These are phyloP conservation scores for Alectoria sarmentosa DNA, from an alignment of 495 filamentous ascomycete species.

Conservation along the genomic window DNA sequence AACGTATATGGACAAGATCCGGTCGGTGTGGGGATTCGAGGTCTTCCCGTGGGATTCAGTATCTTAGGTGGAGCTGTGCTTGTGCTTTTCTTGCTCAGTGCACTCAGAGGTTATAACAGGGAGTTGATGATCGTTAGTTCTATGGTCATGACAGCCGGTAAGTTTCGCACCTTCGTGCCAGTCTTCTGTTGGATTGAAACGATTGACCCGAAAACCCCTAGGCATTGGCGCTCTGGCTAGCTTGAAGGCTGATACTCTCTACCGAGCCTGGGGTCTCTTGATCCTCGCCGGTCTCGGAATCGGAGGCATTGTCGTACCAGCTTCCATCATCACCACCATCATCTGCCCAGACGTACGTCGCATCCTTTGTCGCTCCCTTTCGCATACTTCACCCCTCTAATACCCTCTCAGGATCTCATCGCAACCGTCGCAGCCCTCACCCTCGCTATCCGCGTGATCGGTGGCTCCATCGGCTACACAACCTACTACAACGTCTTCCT, in stretches of 20 bases:
- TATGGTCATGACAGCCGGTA: slow-evolving; percentile 61
- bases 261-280: slow-evolving; percentile 54
- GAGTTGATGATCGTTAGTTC: slow-evolving; percentile 56
- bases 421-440: slow-evolving; percentile 70
- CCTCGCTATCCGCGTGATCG: slow-evolving; percentile 63
- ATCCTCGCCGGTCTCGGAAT: slow-evolving; percentile 61
- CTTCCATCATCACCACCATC: slow-evolving; percentile 64
- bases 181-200: neutral
- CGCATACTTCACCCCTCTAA: slow-evolving; percentile 1
- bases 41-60: slow-evolving; percentile 57
- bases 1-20: slow-evolving; percentile 69
- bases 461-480: slow-evolving; percentile 63
- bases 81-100: slow-evolving; percentile 53
- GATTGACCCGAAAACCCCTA: slow-evolving; percentile 15
- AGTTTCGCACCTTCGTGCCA: slow-evolving; percentile 13
- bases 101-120: slow-evolving; percentile 55
- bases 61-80: slow-evolving; percentile 57
- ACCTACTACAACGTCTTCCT: slow-evolving; percentile 73
- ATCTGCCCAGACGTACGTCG: slow-evolving; percentile 54
- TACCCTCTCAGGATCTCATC: slow-evolving; percentile 50
- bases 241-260: slow-evolving; percentile 51
- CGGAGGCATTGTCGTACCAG: slow-evolving; percentile 66
- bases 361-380: neutral
- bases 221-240: slow-evolving; percentile 57
- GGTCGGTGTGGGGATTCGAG: slow-evolving; percentile 57